Evolutionary conservation across 352 stramenopile species (phyloP).

Genomic region (Globisporangium yorkense): DNA sequence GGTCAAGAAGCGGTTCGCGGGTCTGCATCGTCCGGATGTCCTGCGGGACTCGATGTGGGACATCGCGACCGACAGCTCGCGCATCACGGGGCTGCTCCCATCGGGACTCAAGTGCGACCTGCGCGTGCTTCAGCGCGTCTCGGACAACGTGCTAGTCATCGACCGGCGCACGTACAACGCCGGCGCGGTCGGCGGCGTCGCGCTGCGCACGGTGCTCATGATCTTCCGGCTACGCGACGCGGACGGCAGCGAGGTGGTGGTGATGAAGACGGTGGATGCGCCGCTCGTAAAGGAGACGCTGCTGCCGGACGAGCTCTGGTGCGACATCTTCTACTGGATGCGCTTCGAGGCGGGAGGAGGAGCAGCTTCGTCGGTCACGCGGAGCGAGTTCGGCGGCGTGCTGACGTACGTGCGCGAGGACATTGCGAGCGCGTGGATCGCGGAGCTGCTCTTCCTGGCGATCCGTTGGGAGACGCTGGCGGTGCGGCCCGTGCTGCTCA

Average conservation of each 20-base stretch:
- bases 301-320: constrained; percentile 39
- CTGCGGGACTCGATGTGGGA: constrained; percentile 33
- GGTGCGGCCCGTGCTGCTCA: constrained; percentile 37
- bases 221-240: constrained; percentile 24
- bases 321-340: constrained; percentile 68
- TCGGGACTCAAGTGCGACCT: constrained; percentile 30
- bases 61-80: constrained; percentile 27
- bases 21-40: constrained; percentile 16
- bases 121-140: constrained; percentile 36
- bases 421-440: constrained; percentile 38
- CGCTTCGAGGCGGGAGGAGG: constrained; percentile 22
- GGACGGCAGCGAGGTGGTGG: constrained; percentile 26
- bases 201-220: constrained; percentile 48
- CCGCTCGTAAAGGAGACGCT: constrained; percentile 37
- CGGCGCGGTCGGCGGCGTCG: not conserved
- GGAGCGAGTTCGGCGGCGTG: constrained; percentile 37
- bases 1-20: constrained; percentile 33
- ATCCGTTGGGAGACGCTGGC: constrained; percentile 49
- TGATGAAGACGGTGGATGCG: constrained; percentile 61
- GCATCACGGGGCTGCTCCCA: constrained; percentile 30
- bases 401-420: constrained; percentile 48
- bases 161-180: constrained; percentile 36
- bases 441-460: constrained; percentile 53
- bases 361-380: not conserved
- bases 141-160: constrained; percentile 34